A percentile compares a stretch with the other conserved stretches of the same genome.
These are phyloP conservation scores for Phytopythium ostracodes DNA, from an alignment of 352 stramenopile species.

Conservation along the genomic window DNA sequence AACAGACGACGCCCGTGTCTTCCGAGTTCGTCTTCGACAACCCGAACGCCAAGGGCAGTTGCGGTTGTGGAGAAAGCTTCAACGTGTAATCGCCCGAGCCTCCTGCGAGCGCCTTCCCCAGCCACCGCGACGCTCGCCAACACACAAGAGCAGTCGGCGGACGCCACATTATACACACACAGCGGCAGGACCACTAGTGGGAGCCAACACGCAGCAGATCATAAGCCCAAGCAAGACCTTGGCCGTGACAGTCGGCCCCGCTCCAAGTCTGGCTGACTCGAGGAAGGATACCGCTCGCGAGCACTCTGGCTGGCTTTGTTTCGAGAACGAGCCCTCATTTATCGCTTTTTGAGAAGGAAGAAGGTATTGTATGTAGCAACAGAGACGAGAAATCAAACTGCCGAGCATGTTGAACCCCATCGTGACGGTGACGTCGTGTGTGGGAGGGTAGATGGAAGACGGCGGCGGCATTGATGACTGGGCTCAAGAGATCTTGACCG, in stretches of 20 bases:
- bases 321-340: constrained; percentile 3
- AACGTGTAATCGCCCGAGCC: constrained; percentile 89
- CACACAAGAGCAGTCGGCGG: constrained; percentile 2
- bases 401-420: neutral
- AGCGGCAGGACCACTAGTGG: neutral
- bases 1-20: constrained; percentile 93
- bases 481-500: constrained; percentile 55
- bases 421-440: neutral
- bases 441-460: neutral
- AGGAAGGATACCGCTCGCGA: neutral
- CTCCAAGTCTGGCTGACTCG: neutral
- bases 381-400: neutral
- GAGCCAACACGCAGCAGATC: neutral
- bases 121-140: constrained; percentile 5
- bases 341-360: constrained; percentile 2
- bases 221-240: neutral
- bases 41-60: constrained; percentile 99
- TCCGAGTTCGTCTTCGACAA: constrained; percentile 99
- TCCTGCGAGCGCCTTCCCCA: neutral
- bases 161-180: constrained; percentile 1
- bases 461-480: no score
- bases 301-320: neutral
- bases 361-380: constrained; percentile 6
- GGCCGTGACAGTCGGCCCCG: neutral
- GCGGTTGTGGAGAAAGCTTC: constrained; percentile 99